Evolutionary conservation across 2,329 filamentous ascomycete species (phyloP), one percentile per base, ranked within the genome.

Genomic region (Phaeophleospora eucalypticola): DNA sequence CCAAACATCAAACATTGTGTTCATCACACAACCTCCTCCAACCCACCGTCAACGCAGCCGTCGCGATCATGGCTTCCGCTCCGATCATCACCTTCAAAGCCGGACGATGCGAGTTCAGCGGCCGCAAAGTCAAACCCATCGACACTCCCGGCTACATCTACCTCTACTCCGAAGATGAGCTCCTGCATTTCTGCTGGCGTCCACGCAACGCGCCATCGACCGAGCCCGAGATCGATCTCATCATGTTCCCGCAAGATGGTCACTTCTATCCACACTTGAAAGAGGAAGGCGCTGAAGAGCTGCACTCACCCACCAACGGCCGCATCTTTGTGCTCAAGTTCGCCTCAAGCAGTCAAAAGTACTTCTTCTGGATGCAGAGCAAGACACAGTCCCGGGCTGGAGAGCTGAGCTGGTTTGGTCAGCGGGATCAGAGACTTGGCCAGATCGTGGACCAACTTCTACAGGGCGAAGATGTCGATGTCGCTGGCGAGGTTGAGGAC

Each of bases 141-240:
- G 73, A 81, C 20, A 84, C 82, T 7, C 83, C 82, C 4, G 91
- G 91, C 59, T 96, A 94, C 70, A 81, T 97, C 65, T 97, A 94
- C 68, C 83, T 97, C 45, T 95, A 93, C 71, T 79, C 79, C 42
- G 90, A 95, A 76, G 91, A 96, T 83, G 91, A 96, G 43, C 80
- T 98, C 51, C 78, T 95, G 51, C 90, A 96, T 74, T 95, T 98
- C 73, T 96, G 90, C 80, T 98, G 94, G 94, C 86, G 90, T 57
- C 83, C 87, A 62, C 85, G 93, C 57, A 79, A 76, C 57, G 80
- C 81, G 48, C 75, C 83, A 17, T 71, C 88, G 57, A 80, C 86
- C 53, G 73, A 86, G 49, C 85, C 90, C 48, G 86, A 93, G 51
- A 73, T 95, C 53, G 90, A 98, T 66, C 80, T 98, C 32, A 82